A percentile compares a stretch with the other conserved stretches of the same genome.
Evolutionary conservation across 768 basidiomycete species (phyloP).

Genomic region (Steccherinum ochraceum): DNA sequence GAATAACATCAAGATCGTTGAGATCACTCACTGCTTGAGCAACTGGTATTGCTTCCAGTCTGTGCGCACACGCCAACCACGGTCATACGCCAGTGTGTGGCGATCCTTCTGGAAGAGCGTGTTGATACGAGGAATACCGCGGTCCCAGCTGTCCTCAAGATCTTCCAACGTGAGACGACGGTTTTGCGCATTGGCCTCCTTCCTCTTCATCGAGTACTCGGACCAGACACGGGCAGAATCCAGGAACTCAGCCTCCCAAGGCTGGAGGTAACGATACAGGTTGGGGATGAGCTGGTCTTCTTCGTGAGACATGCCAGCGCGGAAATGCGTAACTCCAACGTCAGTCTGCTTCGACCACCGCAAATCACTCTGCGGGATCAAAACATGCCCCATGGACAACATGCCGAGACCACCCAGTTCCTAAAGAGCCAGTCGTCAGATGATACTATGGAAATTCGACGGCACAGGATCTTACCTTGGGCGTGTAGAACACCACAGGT

Average conservation of each 20-base stretch:
- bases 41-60: conserved; percentile 98
- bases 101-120: conserved; percentile 98
- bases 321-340: conserved; percentile 96
- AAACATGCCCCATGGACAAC: conserved; percentile 98
- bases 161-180: conserved; percentile 95
- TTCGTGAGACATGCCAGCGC: conserved; percentile 96
- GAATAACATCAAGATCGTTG: neutral
- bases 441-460: conserved; percentile 6
- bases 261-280: conserved; percentile 92
- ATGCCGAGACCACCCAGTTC: conserved; percentile 97
- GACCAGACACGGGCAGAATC: conserved; percentile 99
- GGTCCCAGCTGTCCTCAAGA: conserved; percentile 97
- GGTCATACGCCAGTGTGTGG: conserved; percentile 95
- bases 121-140: conserved; percentile 97
- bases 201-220: conserved; percentile 98
- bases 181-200: conserved; percentile 99
- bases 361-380: conserved; percentile 96
- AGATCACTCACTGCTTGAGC: conserved; percentile 67
- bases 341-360: conserved; percentile 99
- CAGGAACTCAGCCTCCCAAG: conserved; percentile 96
- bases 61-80: conserved; percentile 96
- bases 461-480: conserved; percentile 61
- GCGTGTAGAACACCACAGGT: conserved; percentile 92
- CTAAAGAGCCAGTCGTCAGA: conserved; percentile 34
- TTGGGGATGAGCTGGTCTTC: conserved; percentile 96